Base-by-base conservation (phyloP, 306 rosid genomes). In the Cicer yamashitae region DNA sequence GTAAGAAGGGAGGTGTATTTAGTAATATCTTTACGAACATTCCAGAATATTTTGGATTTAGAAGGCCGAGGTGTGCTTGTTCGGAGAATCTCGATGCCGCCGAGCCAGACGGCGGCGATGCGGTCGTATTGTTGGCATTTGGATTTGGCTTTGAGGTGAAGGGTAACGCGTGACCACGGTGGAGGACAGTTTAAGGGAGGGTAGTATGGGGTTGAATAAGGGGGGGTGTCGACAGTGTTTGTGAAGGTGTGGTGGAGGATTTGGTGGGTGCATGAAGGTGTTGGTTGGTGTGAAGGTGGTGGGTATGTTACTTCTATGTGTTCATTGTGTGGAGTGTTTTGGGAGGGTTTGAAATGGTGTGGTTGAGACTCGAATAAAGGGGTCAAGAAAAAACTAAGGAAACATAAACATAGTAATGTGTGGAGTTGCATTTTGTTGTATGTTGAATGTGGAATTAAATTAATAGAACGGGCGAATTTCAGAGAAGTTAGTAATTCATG, bases 1-100 rank as follows among this genome's bases (percentile, higher is more conserved):
- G 71, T 0, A 5, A 92, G 73, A 12, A 92, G 82, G 50, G 96
- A 87, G 73, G 87, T 84, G 88, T 88, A 92, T 48, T 72, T 84
- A 10, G 96, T 90, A 71, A 92, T 51, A 58, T 92, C 97, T 82
- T 92, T 92, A 0, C 82, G 89, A 64, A 92, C 79, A 39, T 77
- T 82, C 97, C 97, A 92, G 92, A 83, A 86, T 82, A 90, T 38
- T 17, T 89, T 91, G 2, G 68, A 8, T 38, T 59, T 8, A 11
- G 84, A 80, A 10, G 97, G 96, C 67, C 90, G 87, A 44, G 96
- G 90, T 8, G 97, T 90, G 88, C 96, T 90, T 60, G 94, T 92
- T 1, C 97, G 92, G 75, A 92, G 79, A 48, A 92, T 73, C 85
- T 92, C 97, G 2, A 10, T 91, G 15, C 96, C 97, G 74, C 73